Evolutionary conservation across 257 asterid genomes (phyloP), one percentile per base, ranked within the genome.

Genomic region (Verbascum thapsus): DNA sequence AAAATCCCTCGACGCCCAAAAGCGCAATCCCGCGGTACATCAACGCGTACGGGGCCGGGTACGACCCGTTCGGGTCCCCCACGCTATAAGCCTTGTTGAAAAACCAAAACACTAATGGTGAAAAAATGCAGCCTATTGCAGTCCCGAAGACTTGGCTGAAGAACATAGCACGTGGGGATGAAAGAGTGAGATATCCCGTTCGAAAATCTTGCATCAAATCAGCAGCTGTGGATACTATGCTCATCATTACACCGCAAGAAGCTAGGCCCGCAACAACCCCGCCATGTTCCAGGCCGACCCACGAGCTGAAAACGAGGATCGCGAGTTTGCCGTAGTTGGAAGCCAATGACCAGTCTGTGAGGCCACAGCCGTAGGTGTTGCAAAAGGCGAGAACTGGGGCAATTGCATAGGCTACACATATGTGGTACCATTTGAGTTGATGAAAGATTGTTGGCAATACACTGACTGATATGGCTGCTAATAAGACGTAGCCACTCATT

Each of bases 201-300:
- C 80, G 84, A 77, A 87, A 84, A 54, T 84, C 91, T 17, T 79
- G 88, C 95, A 86, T 86, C 4, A 86, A 57, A 30, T 86, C 95
- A 0, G 95, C 74, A 1, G 95, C 86, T 0, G 88, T 81, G 0
- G 91, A 75, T 2, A 86, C 95, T 0, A 83, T 81, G 78, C 82
- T 86, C 91, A 84, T 78, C 86, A 82, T 84, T 18, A 87, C 80
- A 9, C 95, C 95, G 8, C 91, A 87, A 0, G 89, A 64, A 10
- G 86, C 89, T 0, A 87, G 83, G 1, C 95, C 95, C 1, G 95
- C 95, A 0, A 87, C 58, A 3, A 87, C 81, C 0, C 95, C 91
- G 0, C 95, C 91, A 0, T 76, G 20, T 1, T 69, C 79, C 0
- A 71, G 37, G 6, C 91, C 95, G 0, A 87, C 86, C 95, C 90